phyloP scores from a whole-genome alignment of 2,329 filamentous ascomycete genomes.

The Colletotrichum sp. region DNA sequence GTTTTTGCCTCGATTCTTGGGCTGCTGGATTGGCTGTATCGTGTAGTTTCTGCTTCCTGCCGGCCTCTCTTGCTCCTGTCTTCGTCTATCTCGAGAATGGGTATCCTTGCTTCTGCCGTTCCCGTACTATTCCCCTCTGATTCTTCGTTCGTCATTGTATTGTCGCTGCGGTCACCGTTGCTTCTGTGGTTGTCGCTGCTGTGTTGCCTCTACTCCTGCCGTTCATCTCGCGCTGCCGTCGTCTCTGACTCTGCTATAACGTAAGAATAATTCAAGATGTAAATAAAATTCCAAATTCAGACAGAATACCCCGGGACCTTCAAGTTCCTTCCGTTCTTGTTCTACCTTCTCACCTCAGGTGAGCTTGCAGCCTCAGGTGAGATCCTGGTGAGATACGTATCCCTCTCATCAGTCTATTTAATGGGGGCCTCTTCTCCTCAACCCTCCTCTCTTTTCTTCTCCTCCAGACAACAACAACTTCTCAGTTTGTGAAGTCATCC shows the following conservation, averaged over 20 bases:
- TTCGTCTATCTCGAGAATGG: fast-evolving
- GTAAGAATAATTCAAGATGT: not conserved
- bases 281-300: not conserved
- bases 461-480: not conserved
- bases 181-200: not conserved
- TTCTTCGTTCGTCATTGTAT: not conserved
- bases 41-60: not conserved
- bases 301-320: not conserved
- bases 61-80: not conserved
- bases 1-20: not conserved
- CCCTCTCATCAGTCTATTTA: not conserved
- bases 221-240: too few species aligned
- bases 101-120: not conserved
- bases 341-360: not conserved
- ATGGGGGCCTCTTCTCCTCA: not conserved
- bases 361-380: not conserved
- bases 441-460: not conserved
- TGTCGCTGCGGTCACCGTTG: not conserved
- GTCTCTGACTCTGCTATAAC: not conserved
- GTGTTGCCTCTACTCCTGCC: not conserved
- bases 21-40: not conserved
- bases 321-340: not conserved
- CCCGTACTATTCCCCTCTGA: not conserved
- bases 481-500: not conserved
- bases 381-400: not conserved